These are phyloP conservation scores for Zygoascus biomembranicola DNA, from an alignment of 805 yeast genomes.

Conservation along the genomic window DNA sequence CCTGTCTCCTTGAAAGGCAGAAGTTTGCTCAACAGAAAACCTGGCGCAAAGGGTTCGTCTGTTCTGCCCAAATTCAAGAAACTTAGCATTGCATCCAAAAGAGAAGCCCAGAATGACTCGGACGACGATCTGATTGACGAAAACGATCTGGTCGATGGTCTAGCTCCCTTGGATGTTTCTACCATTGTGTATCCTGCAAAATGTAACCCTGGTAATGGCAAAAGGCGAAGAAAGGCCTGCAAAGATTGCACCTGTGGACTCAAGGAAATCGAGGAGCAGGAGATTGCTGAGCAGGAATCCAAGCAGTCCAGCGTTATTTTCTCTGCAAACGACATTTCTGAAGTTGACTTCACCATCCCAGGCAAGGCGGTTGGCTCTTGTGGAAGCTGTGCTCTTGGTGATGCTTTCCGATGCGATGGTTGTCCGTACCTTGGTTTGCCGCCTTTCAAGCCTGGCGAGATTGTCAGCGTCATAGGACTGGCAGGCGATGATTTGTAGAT, in stretches of 20 bases:
- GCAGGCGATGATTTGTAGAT: slow-evolving; percentile 58
- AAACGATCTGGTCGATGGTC: slow-evolving; percentile 43
- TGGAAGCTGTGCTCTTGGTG: slow-evolving; percentile 95
- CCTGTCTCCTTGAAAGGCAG: slow-evolving; percentile 12
- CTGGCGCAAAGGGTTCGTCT: slow-evolving; percentile 1
- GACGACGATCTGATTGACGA: slow-evolving; percentile 51
- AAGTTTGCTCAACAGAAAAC: slow-evolving; percentile 13
- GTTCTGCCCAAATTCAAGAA: slow-evolving; percentile 20
- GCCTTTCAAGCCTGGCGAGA: slow-evolving; percentile 97
- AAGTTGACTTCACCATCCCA: slow-evolving; percentile 90
- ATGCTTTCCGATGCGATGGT: slow-evolving; percentile 96
- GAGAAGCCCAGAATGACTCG: slow-evolving; percentile 35
- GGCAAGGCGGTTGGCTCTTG: slow-evolving; percentile 93
- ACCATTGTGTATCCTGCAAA: slow-evolving; percentile 49
- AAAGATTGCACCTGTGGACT: slow-evolving; percentile 97
- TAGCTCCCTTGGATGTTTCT: slow-evolving; percentile 15
- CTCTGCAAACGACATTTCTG: slow-evolving; percentile 65
- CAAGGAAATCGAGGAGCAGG: slow-evolving; percentile 65
- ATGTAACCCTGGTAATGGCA: slow-evolving; percentile 41
- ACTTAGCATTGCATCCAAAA: slow-evolving; percentile 30
- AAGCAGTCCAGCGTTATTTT: slow-evolving; percentile 54
- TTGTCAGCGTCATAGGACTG: slow-evolving; percentile 58
- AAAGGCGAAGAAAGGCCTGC: slow-evolving; percentile 83
- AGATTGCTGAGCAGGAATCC: slow-evolving; percentile 36
- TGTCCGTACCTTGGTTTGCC: slow-evolving; percentile 97